phyloP scores from a whole-genome alignment of 139 green algal genomes.

The Tetradesmus lagerheimii region DNA sequence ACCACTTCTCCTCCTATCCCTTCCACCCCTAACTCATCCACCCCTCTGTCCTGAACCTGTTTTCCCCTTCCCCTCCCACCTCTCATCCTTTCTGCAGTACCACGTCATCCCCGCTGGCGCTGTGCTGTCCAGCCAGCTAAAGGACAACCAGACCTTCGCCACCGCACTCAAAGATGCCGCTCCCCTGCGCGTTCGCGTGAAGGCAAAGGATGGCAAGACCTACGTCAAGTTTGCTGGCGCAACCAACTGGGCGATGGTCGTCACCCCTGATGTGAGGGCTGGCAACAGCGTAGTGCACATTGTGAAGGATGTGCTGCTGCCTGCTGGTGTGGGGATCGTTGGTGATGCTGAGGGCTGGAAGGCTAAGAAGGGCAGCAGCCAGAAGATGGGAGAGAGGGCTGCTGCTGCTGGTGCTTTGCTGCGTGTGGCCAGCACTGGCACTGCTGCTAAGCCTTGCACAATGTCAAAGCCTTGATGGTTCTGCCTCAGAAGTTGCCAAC shows the following conservation, averaged over 20 bases:
- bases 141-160: background rate
- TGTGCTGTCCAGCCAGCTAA: constrained; percentile 9
- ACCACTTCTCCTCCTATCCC: no score
- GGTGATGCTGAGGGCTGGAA: constrained; percentile 12
- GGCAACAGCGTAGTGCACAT: constrained; percentile 14
- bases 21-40: no score
- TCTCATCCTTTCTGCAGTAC: background rate
- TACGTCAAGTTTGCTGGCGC: background rate
- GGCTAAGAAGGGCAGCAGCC: background rate
- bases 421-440: background rate
- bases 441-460: background rate
- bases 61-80: no score
- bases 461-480: background rate
- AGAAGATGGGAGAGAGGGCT: background rate
- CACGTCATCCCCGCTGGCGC: constrained; percentile 26
- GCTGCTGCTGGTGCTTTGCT: no score
- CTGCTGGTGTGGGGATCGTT: constrained; percentile 16
- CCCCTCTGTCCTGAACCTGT: no score
- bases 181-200: background rate
- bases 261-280: constrained; percentile 15
- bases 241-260: constrained; percentile 12
- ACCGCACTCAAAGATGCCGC: background rate
- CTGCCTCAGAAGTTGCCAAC: no score
- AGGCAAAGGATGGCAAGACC: background rate
- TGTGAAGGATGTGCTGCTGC: constrained; percentile 32